Conservation (phyloP, 331 rosid species). For the Malus hybrid region DNA sequence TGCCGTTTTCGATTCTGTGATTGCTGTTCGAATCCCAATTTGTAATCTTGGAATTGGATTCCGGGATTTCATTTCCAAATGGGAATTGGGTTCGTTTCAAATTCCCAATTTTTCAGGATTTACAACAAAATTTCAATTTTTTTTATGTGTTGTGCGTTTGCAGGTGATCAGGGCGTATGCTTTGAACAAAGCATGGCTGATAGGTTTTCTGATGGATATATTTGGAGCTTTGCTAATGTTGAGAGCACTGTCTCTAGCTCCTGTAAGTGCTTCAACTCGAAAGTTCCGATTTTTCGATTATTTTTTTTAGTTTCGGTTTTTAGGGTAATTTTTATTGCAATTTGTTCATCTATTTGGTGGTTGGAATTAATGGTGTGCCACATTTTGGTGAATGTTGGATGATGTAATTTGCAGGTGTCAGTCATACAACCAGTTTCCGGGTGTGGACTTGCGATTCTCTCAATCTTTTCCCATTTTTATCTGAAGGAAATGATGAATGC, state of each 20-base stretch:
- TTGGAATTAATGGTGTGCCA: background rate
- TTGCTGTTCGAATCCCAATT: background rate
- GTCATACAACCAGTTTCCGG: constrained; percentile 98
- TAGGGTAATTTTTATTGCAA: background rate
- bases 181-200: constrained; percentile 69
- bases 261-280: constrained; percentile 50
- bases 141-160: constrained; percentile 10
- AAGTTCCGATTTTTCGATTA: background rate
- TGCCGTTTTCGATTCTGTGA: background rate
- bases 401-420: constrained; percentile 56
- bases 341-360: background rate
- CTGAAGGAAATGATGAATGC: constrained; percentile 90
- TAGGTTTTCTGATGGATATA: constrained; percentile 91
- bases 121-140: background rate
- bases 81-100: background rate
- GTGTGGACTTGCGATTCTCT: constrained; percentile 92
- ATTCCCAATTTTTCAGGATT: background rate
- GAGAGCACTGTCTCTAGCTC: constrained; percentile 90
- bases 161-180: constrained; percentile 93
- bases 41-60: background rate
- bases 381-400: constrained; percentile 4
- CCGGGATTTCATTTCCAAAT: background rate
- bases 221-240: constrained; percentile 88
- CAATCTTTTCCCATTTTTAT: constrained; percentile 92
- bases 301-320: background rate